A percentile compares a stretch with the other conserved stretches of the same genome.
These are phyloP conservation scores for Venturia aucupariae DNA, from an alignment of 2,329 filamentous ascomycete genomes.

Conservation along the genomic window DNA sequence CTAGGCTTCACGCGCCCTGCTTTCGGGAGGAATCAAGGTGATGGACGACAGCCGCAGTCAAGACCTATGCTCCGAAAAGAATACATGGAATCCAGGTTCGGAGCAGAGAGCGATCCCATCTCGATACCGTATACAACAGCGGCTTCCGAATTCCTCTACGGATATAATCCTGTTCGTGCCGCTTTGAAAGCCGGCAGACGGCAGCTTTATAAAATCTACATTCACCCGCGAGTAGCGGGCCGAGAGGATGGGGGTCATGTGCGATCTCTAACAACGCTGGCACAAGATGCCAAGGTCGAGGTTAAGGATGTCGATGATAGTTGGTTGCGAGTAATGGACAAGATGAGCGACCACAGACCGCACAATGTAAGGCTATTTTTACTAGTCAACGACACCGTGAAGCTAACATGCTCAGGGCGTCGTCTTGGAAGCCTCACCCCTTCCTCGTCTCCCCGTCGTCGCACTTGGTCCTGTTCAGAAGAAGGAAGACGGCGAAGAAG, in stretches of 20 bases:
- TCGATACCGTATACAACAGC: conserved; percentile 67
- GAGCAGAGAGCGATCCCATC: conserved; percentile 14
- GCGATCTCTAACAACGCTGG: conserved; percentile 18
- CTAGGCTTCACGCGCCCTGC: neutral
- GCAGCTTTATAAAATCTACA: conserved; percentile 75
- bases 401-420: conserved; percentile 46
- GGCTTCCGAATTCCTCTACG: conserved; percentile 86
- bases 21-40: neutral
- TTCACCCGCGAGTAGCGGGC: conserved; percentile 33
- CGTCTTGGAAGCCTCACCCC: conserved; percentile 74
- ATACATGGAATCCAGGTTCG: conserved; percentile 21
- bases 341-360: conserved; percentile 70
- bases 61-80: neutral
- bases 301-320: conserved; percentile 51
- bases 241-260: conserved; percentile 8
- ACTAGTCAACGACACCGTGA: neutral
- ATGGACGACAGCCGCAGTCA: neutral
- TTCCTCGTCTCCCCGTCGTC: conserved; percentile 44
- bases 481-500: neutral
- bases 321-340: conserved; percentile 64
- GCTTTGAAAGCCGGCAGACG: conserved; percentile 62
- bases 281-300: conserved; percentile 36
- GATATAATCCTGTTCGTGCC: conserved; percentile 68
- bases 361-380: conserved; percentile 52
- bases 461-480: conserved; percentile 24